Conservation (phyloP, 2,329 filamentous ascomycete species). For the Cladophialophora psammophila region DNA sequence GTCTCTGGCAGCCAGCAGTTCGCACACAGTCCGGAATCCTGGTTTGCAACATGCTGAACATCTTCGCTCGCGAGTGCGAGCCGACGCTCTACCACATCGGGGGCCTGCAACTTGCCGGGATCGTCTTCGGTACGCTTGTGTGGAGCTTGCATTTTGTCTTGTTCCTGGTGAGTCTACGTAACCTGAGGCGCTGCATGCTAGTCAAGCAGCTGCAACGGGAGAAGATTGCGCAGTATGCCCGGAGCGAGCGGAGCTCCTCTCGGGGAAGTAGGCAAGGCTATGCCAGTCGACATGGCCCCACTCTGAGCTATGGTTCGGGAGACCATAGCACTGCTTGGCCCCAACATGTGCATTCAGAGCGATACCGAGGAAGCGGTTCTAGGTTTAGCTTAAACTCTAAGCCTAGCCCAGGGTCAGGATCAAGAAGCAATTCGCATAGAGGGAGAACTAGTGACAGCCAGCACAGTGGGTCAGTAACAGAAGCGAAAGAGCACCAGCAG, state of each 20-base stretch:
- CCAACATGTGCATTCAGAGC: conserved; percentile 10
- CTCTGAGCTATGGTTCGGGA: conserved; percentile 11
- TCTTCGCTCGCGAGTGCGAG: conserved; percentile 43
- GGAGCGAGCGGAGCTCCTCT: conserved; percentile 16
- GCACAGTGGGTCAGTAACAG: neutral
- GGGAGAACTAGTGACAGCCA: neutral
- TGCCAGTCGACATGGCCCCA: conserved; percentile 5
- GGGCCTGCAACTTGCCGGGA: conserved; percentile 43
- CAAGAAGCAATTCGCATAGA: conserved; percentile 19
- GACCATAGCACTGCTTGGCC: conserved; percentile 14
- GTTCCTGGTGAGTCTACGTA: conserved; percentile 28
- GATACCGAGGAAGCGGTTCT: conserved; percentile 15
- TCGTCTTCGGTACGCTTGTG: conserved; percentile 42
- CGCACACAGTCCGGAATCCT: conserved; percentile 35
- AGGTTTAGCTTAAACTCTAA: conserved; percentile 16
- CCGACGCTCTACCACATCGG: conserved; percentile 44
- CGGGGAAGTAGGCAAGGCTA: conserved; percentile 12
- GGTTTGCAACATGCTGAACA: conserved; percentile 41
- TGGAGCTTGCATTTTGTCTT: conserved; percentile 39
- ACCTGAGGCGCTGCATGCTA: conserved; percentile 26
- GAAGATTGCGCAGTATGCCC: conserved; percentile 33
- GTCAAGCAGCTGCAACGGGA: conserved; percentile 34
- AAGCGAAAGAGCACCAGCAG: conserved; percentile 6
- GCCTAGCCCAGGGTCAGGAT: conserved; percentile 11
- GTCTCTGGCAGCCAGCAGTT: conserved; percentile 41